Evolutionary conservation across 2,329 filamentous ascomycete genomes (phyloP).

Genomic region (Fusarium nelsonii): DNA sequence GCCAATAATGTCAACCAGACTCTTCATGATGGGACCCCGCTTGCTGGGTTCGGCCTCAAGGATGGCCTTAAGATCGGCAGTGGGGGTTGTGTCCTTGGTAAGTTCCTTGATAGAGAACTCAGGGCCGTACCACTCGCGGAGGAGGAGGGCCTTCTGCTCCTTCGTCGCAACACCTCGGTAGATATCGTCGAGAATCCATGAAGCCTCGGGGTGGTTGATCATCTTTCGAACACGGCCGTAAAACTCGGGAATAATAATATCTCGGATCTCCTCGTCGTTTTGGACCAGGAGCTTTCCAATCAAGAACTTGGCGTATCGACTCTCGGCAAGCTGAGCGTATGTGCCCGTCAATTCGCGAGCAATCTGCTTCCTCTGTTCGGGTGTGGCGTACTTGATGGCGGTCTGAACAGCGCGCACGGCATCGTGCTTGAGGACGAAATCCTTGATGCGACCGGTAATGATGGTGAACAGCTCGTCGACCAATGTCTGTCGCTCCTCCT

Average conservation of each 20-base stretch:
- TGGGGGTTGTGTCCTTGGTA: constrained; percentile 65
- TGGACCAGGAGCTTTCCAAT: constrained; percentile 97
- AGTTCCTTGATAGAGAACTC: constrained; percentile 86
- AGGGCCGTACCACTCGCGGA: constrained; percentile 96
- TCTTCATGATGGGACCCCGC: constrained; percentile 86
- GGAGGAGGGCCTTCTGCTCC: constrained; percentile 84
- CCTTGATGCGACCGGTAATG: constrained; percentile 89
- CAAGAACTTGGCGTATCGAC: constrained; percentile 96
- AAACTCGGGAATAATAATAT: constrained; percentile 93
- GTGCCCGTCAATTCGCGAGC: constrained; percentile 86
- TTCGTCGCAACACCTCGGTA: constrained; percentile 89
- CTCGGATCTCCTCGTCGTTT: constrained; percentile 86
- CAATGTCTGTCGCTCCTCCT: constrained; percentile 87
- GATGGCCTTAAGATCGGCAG: constrained; percentile 79
- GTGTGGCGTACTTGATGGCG: constrained; percentile 93
- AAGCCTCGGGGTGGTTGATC: constrained; percentile 95
- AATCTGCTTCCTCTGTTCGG: constrained; percentile 86
- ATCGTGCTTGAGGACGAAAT: constrained; percentile 99
- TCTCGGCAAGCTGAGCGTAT: constrained; percentile 88
- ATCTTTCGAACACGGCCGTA: constrained; percentile 92
- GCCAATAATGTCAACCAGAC: constrained; percentile 88
- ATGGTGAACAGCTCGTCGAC: constrained; percentile 92
- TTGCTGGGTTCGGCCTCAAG: constrained; percentile 85
- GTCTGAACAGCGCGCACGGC: constrained; percentile 97
- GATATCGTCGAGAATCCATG: constrained; percentile 97